Percentiles rank a stretch among this genome's conserved stretches.
Conservation (phyloP, 306 rosid genomes). For the Castanea mollissima region DNA sequence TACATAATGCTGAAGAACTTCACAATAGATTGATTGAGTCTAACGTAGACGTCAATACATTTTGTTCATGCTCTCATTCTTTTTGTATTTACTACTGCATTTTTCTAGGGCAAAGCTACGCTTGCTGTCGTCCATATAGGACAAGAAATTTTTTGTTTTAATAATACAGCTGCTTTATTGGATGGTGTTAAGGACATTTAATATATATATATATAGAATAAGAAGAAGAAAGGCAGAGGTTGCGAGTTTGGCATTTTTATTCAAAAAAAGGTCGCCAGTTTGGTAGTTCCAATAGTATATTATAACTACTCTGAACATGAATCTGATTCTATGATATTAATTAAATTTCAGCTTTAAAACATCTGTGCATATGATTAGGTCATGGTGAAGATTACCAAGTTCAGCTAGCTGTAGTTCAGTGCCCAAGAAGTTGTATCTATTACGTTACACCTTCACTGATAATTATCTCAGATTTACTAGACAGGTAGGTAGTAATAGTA, state of each 20-base stretch:
- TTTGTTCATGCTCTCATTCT: no score
- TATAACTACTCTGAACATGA: constrained; percentile 1
- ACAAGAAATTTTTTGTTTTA: background rate
- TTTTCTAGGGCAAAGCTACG: no score
- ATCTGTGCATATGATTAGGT: constrained; percentile 37
- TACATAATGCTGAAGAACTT: no score
- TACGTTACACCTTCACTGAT: constrained; percentile 91
- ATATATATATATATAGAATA: background rate
- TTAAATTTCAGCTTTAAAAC: background rate
- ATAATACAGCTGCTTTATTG: background rate
- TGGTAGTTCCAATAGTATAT: background rate
- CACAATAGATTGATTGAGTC: no score
- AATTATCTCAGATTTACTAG: constrained; percentile 72
- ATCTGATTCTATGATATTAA: background rate
- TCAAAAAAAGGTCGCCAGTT: background rate
- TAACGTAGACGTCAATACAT: no score
- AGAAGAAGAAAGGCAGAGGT: background rate
- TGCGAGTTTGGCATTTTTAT: background rate
- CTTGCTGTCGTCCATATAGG: no score
- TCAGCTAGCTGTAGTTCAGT: constrained; percentile 82
- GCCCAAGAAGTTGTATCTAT: constrained; percentile 90
- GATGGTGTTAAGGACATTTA: background rate
- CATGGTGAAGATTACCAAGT: constrained; percentile 72
- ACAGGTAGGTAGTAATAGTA: constrained; percentile 13
- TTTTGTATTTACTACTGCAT: no score